A percentile compares a stretch with the other conserved stretches of the same genome.
phyloP scores from a whole-genome alignment of 2,329 filamentous ascomycete species.

The Neonectria coccinea region DNA sequence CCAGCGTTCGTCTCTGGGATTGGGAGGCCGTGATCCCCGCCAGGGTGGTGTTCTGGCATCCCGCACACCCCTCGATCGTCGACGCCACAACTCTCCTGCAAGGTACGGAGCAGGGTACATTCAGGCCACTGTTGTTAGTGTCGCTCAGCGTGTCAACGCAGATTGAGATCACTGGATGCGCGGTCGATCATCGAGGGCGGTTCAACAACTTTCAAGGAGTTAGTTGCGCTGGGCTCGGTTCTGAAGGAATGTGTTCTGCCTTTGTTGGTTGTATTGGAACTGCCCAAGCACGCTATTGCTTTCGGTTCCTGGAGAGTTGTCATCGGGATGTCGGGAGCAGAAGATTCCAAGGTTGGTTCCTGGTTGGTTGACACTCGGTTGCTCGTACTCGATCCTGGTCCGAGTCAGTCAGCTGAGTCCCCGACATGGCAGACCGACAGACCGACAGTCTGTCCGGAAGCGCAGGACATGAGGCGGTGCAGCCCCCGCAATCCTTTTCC shows the following conservation, averaged over 20 bases:
- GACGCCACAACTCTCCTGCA: slow-evolving; percentile 26
- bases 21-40: slow-evolving; percentile 16
- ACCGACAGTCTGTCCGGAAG: neutral
- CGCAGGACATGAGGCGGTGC: slow-evolving; percentile 3
- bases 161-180: slow-evolving; percentile 28
- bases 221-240: neutral
- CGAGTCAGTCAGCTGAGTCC: neutral
- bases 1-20: slow-evolving; percentile 13
- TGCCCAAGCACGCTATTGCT: neutral
- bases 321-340: neutral
- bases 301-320: neutral
- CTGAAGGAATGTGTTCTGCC: slow-evolving; percentile 6
- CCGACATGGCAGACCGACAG: neutral
- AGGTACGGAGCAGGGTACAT: slow-evolving; percentile 8
- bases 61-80: slow-evolving; percentile 1
- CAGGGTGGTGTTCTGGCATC: slow-evolving; percentile 1
- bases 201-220: neutral
- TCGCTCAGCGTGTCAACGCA: slow-evolving; percentile 9
- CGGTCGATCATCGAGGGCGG: slow-evolving; percentile 9
- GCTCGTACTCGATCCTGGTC: neutral
- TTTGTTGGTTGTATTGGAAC: neutral
- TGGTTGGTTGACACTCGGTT: neutral
- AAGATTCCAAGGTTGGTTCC: neutral
- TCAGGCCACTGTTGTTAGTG: neutral
- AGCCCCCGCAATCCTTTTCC: neutral